phyloP scores from a whole-genome alignment of 306 rosid genomes.

The Cucumis cinereus region DNA sequence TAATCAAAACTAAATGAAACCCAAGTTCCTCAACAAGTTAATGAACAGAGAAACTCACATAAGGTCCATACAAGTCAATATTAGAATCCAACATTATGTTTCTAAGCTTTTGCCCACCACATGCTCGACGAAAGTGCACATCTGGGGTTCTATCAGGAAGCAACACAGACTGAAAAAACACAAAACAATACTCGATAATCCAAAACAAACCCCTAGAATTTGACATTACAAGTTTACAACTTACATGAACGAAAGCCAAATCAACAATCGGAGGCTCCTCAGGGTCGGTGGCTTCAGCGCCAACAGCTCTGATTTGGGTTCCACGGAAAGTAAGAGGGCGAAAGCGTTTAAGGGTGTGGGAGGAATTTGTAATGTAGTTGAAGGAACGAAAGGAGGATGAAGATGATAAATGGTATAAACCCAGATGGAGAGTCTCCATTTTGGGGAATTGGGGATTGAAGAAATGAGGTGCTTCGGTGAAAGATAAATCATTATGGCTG shows the following conservation, averaged over 20 bases:
- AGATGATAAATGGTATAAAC: slow-evolving; percentile 22
- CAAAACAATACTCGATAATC: not conserved
- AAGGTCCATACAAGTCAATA: slow-evolving; percentile 76
- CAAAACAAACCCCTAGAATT: not conserved
- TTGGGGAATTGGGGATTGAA: not conserved
- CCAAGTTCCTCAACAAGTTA: not conserved
- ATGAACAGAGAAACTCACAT: slow-evolving; percentile 29
- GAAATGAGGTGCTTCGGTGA: not conserved
- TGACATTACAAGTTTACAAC: slow-evolving; percentile 1
- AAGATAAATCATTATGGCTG: not conserved
- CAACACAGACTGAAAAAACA: slow-evolving; percentile 50
- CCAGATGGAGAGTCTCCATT: slow-evolving; percentile 40
- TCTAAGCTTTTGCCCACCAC: slow-evolving; percentile 85
- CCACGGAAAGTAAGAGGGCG: slow-evolving; percentile 21
- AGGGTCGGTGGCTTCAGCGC: slow-evolving; percentile 36
- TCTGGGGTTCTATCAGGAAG: slow-evolving; percentile 93
- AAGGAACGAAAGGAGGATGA: slow-evolving; percentile 22
- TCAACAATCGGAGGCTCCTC: slow-evolving; percentile 40
- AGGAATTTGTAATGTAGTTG: slow-evolving; percentile 22
- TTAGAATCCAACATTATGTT: slow-evolving; percentile 61
- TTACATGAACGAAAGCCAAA: slow-evolving; percentile 71
- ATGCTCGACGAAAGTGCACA: slow-evolving; percentile 50
- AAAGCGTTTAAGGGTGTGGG: slow-evolving; percentile 14
- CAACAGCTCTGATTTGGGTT: slow-evolving; percentile 42
- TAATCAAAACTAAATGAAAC: not conserved